Conservation (phyloP, 495 filamentous ascomycete species). For the Extremus antarcticus region DNA sequence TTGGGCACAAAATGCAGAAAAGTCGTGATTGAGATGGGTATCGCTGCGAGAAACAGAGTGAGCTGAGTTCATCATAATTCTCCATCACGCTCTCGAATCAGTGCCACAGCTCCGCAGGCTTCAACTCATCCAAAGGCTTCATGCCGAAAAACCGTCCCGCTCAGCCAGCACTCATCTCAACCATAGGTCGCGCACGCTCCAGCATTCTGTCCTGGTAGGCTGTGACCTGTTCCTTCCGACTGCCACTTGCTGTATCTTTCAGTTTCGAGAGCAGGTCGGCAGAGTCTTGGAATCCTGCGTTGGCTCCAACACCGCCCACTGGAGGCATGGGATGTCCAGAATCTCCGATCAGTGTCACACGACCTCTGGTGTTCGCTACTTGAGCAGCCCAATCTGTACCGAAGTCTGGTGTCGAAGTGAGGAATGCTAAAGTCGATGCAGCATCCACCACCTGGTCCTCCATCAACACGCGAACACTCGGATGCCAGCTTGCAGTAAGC, state of each 20-base stretch:
- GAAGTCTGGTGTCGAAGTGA: slow-evolving; percentile 8
- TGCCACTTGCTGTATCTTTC: background rate
- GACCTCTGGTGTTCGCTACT: slow-evolving; percentile 5
- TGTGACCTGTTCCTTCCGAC: slow-evolving; percentile 10
- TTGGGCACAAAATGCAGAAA: too few species aligned
- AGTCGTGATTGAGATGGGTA: too few species aligned
- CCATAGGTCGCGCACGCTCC: slow-evolving; percentile 7
- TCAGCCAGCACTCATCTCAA: slow-evolving; percentile 2
- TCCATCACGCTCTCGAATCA: background rate
- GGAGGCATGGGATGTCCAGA: slow-evolving; percentile 27
- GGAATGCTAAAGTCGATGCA: slow-evolving; percentile 16
- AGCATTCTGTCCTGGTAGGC: slow-evolving; percentile 20
- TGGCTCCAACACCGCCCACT: slow-evolving; percentile 19
- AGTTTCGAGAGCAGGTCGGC: slow-evolving; percentile 10
- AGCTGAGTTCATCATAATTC: too few species aligned
- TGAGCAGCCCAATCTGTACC: background rate
- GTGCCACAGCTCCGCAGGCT: background rate
- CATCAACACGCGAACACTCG: slow-evolving; percentile 28
- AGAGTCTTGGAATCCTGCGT: slow-evolving; percentile 22
- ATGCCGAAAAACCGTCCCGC: background rate
- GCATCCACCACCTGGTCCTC: slow-evolving; percentile 18
- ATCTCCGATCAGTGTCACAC: slow-evolving; percentile 26
- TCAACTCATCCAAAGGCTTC: background rate
- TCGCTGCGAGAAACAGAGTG: too few species aligned
- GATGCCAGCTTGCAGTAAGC: slow-evolving; percentile 26